Percentiles rank a stretch among this genome's conserved stretches.
phyloP scores from a whole-genome alignment of 768 basidiomycete species.

The Cystobasidiopsis lactophilus region DNA sequence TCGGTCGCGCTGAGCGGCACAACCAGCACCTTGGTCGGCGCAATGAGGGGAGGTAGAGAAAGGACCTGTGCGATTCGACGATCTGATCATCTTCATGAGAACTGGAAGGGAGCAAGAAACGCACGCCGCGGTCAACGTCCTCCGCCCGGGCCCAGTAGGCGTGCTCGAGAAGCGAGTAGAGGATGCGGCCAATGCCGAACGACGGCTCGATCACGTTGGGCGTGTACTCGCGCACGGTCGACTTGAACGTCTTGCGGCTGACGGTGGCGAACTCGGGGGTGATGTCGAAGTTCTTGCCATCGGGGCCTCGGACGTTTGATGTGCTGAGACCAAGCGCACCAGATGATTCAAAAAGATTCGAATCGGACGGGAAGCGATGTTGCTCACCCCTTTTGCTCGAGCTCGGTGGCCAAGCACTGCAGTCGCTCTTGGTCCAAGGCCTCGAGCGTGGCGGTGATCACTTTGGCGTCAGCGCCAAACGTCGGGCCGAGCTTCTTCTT shows the following conservation, averaged over 20 bases:
- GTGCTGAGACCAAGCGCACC: slow-evolving; percentile 27
- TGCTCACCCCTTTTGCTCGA: slow-evolving; percentile 45
- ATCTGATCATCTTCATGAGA: too few relatives aligned
- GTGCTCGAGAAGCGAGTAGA: slow-evolving; percentile 85
- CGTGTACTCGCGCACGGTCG: slow-evolving; percentile 77
- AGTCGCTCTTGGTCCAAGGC: slow-evolving; percentile 46
- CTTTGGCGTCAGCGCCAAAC: slow-evolving; percentile 59
- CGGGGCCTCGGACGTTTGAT: slow-evolving; percentile 36
- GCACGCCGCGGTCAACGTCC: slow-evolving; percentile 68
- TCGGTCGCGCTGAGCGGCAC: slow-evolving; percentile 74
- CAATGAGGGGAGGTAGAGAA: slow-evolving; percentile 68
- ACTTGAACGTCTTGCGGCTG: slow-evolving; percentile 64
- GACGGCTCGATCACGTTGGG: slow-evolving; percentile 99
- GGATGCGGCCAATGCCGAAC: slow-evolving; percentile 86
- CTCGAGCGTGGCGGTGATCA: slow-evolving; percentile 41
- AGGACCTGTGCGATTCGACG: slow-evolving; percentile 63
- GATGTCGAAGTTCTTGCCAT: slow-evolving; percentile 46
- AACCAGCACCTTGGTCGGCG: slow-evolving; percentile 90
- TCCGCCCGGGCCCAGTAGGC: slow-evolving; percentile 84
- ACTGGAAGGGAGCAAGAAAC: slow-evolving; percentile 23
- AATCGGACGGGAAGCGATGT: slow-evolving; percentile 1
- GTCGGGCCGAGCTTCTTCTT: slow-evolving; percentile 75
- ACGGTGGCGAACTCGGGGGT: slow-evolving; percentile 54
- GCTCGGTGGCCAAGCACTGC: slow-evolving; percentile 41
- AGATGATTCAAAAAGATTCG: slow-evolving; percentile 1